A percentile compares a stretch with the other conserved stretches of the same genome.
These are phyloP conservation scores for Auriscalpium microsporum DNA, from an alignment of 768 basidiomycete species.

Conservation along the genomic window DNA sequence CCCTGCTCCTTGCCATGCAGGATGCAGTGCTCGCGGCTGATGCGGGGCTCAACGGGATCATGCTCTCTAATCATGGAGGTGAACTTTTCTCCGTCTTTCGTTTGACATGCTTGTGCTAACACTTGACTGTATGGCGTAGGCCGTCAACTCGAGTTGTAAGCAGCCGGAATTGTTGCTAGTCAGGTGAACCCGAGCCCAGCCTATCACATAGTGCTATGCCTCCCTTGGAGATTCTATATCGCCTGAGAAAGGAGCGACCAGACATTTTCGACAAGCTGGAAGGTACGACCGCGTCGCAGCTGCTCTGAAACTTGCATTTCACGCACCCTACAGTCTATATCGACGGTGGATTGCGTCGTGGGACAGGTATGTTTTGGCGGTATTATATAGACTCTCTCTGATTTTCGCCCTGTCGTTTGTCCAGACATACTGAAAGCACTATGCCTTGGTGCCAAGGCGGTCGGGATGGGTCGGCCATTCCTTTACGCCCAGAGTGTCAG, in stretches of 20 bases:
- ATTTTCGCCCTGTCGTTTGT: not conserved
- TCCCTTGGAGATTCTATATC: slow-evolving; percentile 70
- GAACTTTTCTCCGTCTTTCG: slow-evolving; percentile 11
- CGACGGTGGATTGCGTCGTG: slow-evolving; percentile 75
- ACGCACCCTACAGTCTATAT: slow-evolving; percentile 54
- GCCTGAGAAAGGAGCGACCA: slow-evolving; percentile 61
- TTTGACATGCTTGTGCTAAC: not conserved
- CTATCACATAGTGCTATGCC: slow-evolving; percentile 52
- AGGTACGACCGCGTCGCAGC: slow-evolving; percentile 30
- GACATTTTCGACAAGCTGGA: slow-evolving; percentile 67
- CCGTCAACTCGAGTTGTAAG: slow-evolving; percentile 76
- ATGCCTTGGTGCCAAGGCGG: slow-evolving; percentile 80
- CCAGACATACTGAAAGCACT: slow-evolving; percentile 82
- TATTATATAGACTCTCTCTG: not conserved
- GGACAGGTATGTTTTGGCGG: slow-evolving; percentile 46
- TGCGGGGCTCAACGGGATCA: slow-evolving; percentile 78
- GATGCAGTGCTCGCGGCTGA: slow-evolving; percentile 83
- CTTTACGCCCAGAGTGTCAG: slow-evolving; percentile 78
- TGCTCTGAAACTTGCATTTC: not conserved
- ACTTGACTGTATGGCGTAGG: slow-evolving; percentile 30
- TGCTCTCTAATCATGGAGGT: slow-evolving; percentile 91
- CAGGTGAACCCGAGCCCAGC: not conserved
- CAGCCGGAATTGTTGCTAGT: not conserved
- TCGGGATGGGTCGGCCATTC: slow-evolving; percentile 81
- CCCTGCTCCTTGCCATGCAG: slow-evolving; percentile 26